Conservation (phyloP, 139 green algal species). For the Chara braunii region DNA sequence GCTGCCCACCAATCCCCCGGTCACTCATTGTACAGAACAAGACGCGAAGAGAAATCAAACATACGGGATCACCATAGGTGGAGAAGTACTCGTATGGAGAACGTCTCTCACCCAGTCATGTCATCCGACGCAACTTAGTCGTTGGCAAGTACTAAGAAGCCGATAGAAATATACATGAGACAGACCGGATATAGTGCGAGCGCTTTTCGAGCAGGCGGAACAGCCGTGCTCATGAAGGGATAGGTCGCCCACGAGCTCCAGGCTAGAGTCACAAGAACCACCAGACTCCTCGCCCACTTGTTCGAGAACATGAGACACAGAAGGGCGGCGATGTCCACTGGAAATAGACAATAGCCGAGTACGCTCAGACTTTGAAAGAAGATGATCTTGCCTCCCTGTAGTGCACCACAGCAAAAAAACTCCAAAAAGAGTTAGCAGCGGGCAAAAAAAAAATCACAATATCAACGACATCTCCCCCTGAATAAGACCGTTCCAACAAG, state of each 20-base stretch:
- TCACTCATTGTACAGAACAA: too few relatives aligned
- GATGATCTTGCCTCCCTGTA: slow-evolving; percentile 79
- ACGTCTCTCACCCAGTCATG: too few relatives aligned
- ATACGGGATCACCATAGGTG: too few relatives aligned
- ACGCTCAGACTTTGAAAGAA: slow-evolving; percentile 91
- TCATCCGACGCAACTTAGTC: too few relatives aligned
- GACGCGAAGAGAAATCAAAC: too few relatives aligned
- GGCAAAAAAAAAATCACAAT: not conserved
- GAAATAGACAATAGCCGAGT: slow-evolving; percentile 98
- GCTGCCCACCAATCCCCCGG: too few relatives aligned
- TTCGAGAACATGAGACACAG: slow-evolving; percentile 50
- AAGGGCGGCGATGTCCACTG: slow-evolving; percentile 74
- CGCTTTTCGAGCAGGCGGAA: slow-evolving; percentile 51
- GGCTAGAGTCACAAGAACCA: slow-evolving; percentile 51
- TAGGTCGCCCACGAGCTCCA: slow-evolving; percentile 74
- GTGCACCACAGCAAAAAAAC: too few relatives aligned
- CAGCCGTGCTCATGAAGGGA: slow-evolving; percentile 77
- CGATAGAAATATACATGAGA: slow-evolving; percentile 56
- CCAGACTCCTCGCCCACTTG: slow-evolving; percentile 34
- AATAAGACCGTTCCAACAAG: too few relatives aligned
- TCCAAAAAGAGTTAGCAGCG: slow-evolving; percentile 6
- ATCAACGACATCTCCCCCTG: slow-evolving; percentile 8
- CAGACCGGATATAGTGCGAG: slow-evolving; percentile 89
- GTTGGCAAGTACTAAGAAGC: slow-evolving; percentile 29
- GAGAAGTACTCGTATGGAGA: too few relatives aligned